Evolutionary conservation across 768 basidiomycete genomes (phyloP).

Genomic region (Calocera cornea): DNA sequence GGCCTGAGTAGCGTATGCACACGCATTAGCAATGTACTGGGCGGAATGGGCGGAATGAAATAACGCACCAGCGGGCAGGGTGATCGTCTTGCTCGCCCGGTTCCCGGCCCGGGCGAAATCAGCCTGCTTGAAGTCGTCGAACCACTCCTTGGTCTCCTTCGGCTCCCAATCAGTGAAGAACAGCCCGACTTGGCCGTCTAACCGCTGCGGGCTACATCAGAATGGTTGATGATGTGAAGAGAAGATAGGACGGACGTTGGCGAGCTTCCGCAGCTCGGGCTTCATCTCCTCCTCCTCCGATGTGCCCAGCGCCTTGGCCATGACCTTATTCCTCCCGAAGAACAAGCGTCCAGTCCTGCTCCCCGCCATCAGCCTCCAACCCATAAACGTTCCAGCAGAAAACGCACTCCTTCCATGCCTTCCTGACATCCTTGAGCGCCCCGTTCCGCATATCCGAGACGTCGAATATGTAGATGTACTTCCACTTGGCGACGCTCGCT

Average conservation of each 20-base stretch:
- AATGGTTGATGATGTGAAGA: neutral
- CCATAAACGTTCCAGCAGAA: no score
- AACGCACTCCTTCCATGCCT: slow-evolving; percentile 81
- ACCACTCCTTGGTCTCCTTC: slow-evolving; percentile 90
- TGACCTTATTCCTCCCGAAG: slow-evolving; percentile 74
- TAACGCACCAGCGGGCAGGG: slow-evolving; percentile 42
- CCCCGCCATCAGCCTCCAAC: no score
- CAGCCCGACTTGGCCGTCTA: slow-evolving; percentile 89
- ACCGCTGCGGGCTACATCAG: slow-evolving; percentile 39
- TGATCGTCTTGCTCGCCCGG: slow-evolving; percentile 55
- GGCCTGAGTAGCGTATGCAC: no score
- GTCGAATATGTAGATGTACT: slow-evolving; percentile 89
- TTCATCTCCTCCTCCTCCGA: slow-evolving; percentile 78
- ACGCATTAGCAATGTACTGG: no score
- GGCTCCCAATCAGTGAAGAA: slow-evolving; percentile 84
- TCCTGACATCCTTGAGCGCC: slow-evolving; percentile 84
- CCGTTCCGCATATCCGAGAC: slow-evolving; percentile 93
- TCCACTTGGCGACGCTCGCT: slow-evolving; percentile 74
- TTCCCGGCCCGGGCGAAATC: slow-evolving; percentile 90
- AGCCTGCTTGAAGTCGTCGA: slow-evolving; percentile 72
- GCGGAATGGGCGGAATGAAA: no score
- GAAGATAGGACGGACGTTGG: slow-evolving; percentile 39
- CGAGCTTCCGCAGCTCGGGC: slow-evolving; percentile 62
- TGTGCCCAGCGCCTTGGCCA: slow-evolving; percentile 89
- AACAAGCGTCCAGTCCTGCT: slow-evolving; percentile 75